Conservation (phyloP, 2,329 filamentous ascomycete genomes). For the Bipolaris zeicola region DNA sequence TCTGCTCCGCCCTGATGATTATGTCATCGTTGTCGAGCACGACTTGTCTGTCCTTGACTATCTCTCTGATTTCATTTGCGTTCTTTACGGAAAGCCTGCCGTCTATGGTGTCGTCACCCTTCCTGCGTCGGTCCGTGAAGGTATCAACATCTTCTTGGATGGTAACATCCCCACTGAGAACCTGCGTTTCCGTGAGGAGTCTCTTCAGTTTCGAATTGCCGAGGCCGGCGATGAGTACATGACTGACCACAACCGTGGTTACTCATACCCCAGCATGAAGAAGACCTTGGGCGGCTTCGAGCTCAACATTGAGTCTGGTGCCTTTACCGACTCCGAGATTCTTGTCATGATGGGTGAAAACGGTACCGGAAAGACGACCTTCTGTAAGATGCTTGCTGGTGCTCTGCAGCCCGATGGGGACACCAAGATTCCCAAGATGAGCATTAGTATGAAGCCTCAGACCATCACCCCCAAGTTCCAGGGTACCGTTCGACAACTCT, state of each 20-base stretch:
- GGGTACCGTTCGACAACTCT: slow-evolving; percentile 94
- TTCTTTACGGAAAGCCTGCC: slow-evolving; percentile 93
- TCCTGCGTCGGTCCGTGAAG: slow-evolving; percentile 94
- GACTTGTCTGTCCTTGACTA: slow-evolving; percentile 98
- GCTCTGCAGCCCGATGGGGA: slow-evolving; percentile 86
- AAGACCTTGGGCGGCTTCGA: slow-evolving; percentile 92
- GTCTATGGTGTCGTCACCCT: slow-evolving; percentile 98
- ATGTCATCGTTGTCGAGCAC: slow-evolving; percentile 99
- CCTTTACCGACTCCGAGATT: slow-evolving; percentile 97
- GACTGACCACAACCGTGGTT: slow-evolving; percentile 81
- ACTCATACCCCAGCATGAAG: slow-evolving; percentile 86
- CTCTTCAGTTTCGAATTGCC: slow-evolving; percentile 90
- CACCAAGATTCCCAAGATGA: slow-evolving; percentile 84
- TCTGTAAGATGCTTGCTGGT: slow-evolving; percentile 94
- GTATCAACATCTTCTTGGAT: slow-evolving; percentile 99
- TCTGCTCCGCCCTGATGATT: slow-evolving; percentile 85
- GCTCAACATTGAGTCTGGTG: slow-evolving; percentile 77
- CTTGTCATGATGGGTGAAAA: slow-evolving; percentile 99
- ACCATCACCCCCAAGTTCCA: slow-evolving; percentile 99
- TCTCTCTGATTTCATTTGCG: slow-evolving; percentile 97
- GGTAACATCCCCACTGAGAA: slow-evolving; percentile 98
- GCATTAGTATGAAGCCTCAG: slow-evolving; percentile 99
- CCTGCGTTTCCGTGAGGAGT: slow-evolving; percentile 96
- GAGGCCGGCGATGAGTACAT: slow-evolving; percentile 89
- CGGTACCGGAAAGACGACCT: slow-evolving; percentile 98